Conservation (phyloP, 1,284 basidiomycete species). For the Cryptococcus hybrid region DNA sequence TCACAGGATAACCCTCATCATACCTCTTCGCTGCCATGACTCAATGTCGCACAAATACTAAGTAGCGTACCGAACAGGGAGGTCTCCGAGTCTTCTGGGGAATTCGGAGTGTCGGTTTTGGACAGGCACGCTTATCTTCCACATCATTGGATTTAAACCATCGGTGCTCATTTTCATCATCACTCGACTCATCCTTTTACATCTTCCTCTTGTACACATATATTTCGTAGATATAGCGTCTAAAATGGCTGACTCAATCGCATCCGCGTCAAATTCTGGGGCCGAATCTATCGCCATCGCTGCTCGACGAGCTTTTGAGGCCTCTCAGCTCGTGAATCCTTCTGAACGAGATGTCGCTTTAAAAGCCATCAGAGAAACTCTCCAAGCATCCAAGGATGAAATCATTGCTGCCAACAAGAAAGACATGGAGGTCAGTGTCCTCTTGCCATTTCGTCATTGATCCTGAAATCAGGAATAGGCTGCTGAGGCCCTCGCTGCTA, state of each 20-base stretch:
- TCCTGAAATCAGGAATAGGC: conserved; percentile 53
- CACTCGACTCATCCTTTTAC: no score
- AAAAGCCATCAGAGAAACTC: conserved; percentile 63
- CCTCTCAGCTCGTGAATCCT: conserved; percentile 72
- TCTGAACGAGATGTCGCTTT: conserved; percentile 70
- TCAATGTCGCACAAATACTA: no score
- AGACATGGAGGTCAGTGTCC: conserved; percentile 66
- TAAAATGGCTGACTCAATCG: neutral
- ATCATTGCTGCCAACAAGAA: conserved; percentile 75
- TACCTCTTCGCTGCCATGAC: no score
- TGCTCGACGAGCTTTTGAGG: conserved; percentile 79
- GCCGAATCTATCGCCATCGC: conserved; percentile 63
- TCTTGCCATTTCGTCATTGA: neutral
- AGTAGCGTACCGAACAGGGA: no score
- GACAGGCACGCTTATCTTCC: no score
- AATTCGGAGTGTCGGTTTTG: no score
- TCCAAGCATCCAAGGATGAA: conserved; percentile 62
- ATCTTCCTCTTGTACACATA: no score
- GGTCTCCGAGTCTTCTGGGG: no score
- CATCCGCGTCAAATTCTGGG: conserved; percentile 10
- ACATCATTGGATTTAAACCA: no score
- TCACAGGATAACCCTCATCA: no score
- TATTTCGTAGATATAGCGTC: no score
- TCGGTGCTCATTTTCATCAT: no score
- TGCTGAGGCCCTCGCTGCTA: conserved; percentile 71